Conservation (phyloP, 2,329 filamentous ascomycete species). For the Neoscytalidium dimidiatum region DNA sequence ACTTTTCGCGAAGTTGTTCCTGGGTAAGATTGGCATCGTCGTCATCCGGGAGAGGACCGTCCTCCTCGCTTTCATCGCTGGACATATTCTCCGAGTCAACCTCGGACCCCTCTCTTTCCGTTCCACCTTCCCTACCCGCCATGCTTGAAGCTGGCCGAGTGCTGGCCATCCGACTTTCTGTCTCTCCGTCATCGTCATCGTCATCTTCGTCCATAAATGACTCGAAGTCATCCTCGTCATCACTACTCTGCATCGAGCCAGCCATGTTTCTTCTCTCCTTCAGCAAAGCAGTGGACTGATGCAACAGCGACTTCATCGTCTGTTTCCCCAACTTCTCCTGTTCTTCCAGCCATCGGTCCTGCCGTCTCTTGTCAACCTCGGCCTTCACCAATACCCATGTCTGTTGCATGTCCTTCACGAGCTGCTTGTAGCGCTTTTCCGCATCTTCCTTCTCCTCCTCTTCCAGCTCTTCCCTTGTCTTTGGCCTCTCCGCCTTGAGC, state of each 20-base stretch:
- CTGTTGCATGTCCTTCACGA: conserved; percentile 65
- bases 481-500: conserved; percentile 15
- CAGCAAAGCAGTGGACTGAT: conserved; percentile 58
- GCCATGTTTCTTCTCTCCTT: conserved; percentile 36
- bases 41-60: conserved; percentile 42
- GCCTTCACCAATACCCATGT: conserved; percentile 61
- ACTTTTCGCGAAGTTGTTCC: conserved; percentile 69
- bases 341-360: conserved; percentile 62
- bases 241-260: conserved; percentile 29
- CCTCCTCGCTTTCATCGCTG: conserved; percentile 41
- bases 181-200: conserved; percentile 45
- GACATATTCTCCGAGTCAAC: conserved; percentile 14
- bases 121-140: conserved; percentile 16
- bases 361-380: conserved; percentile 59
- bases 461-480: conserved; percentile 71
- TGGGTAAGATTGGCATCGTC: conserved; percentile 67
- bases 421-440: conserved; percentile 68
- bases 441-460: conserved; percentile 72
- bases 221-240: conserved; percentile 35
- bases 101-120: neutral
- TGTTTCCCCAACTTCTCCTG: conserved; percentile 59
- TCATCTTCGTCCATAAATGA: conserved; percentile 42
- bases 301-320: conserved; percentile 73
- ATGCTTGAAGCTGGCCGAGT: conserved; percentile 21
- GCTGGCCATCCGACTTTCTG: conserved; percentile 34